phyloP scores from a whole-genome alignment of 1,284 basidiomycete genomes.

The Microbotryomycetes sp. region DNA sequence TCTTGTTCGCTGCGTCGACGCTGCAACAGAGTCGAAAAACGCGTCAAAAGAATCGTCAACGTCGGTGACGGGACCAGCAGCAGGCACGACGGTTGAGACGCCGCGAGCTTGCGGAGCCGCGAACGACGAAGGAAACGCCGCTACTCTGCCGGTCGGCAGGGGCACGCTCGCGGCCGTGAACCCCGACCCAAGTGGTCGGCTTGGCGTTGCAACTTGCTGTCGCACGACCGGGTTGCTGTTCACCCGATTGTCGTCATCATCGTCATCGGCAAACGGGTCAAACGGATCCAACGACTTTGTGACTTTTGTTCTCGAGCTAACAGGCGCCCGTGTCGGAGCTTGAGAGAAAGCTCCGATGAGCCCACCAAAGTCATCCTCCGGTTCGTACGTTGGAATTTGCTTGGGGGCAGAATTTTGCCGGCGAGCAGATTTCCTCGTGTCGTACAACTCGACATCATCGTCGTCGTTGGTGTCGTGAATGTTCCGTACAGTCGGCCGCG shows the following conservation, averaged over 20 bases:
- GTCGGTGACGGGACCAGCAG: not conserved
- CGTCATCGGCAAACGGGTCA: conserved; percentile 23
- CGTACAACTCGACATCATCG: not conserved
- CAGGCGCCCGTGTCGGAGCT: not conserved
- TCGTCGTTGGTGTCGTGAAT: not conserved
- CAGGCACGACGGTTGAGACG: not conserved
- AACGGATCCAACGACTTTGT: conserved; percentile 21
- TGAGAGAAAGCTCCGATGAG: conserved; percentile 19
- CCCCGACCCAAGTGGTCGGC: not conserved
- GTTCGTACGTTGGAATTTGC: conserved; percentile 2
- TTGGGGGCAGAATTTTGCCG: not conserved
- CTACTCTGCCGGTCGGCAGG: too few species aligned
- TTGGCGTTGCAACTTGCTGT: too few species aligned
- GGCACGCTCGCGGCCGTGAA: too few species aligned
- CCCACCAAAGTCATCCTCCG: conserved; percentile 25
- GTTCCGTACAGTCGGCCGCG: too few species aligned
- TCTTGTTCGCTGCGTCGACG: not conserved
- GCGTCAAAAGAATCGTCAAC: conserved; percentile 30
- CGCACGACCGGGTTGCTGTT: not conserved
- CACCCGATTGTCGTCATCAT: conserved; percentile 1
- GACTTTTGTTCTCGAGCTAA: not conserved
- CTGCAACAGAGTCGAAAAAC: conserved; percentile 32
- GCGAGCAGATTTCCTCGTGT: not conserved
- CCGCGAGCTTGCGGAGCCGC: not conserved
- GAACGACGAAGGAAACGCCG: not conserved